phyloP scores from a whole-genome alignment of 192 early-diverging fungal species.

The Linnemannia schmuckeri region DNA sequence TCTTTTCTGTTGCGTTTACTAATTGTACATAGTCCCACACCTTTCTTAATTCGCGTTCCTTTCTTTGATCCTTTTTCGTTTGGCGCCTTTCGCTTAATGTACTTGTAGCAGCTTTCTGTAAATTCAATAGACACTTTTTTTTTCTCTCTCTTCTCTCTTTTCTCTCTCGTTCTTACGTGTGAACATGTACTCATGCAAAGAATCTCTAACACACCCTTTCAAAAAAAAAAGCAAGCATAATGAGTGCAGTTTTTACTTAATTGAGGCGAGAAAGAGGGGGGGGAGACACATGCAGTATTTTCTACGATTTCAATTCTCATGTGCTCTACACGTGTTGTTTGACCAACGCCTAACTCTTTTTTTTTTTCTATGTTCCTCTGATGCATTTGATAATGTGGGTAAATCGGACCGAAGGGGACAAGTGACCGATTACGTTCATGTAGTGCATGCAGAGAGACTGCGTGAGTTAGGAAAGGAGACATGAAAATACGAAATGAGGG shows the following conservation, averaged over 20 bases:
- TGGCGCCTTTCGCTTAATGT: neutral
- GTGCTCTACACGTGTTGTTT: too few relatives aligned
- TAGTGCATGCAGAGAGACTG: neutral
- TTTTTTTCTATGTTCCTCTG: neutral
- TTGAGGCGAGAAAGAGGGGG: too few relatives aligned
- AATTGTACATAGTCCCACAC: slow-evolving; percentile 16
- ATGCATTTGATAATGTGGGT: neutral
- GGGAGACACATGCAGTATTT: too few relatives aligned
- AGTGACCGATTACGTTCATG: too few relatives aligned
- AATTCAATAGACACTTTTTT: slow-evolving; percentile 3
- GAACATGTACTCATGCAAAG: too few relatives aligned
- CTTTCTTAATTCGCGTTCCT: neutral
- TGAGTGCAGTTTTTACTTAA: too few relatives aligned
- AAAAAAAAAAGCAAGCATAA: too few relatives aligned
- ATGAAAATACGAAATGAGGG: neutral
- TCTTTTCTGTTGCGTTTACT: slow-evolving; percentile 1
- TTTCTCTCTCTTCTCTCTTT: neutral
- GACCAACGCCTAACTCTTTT: neutral
- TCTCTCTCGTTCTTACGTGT: neutral
- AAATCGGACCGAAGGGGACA: too few relatives aligned
- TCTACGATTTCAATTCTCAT: too few relatives aligned
- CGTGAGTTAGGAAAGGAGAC: neutral
- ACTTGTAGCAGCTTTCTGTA: neutral
- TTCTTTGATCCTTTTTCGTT: neutral
- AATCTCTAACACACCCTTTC: too few relatives aligned